These are phyloP conservation scores for Graphilbum sp. DNA, from an alignment of 2,329 filamentous ascomycete genomes.

Conservation along the genomic window DNA sequence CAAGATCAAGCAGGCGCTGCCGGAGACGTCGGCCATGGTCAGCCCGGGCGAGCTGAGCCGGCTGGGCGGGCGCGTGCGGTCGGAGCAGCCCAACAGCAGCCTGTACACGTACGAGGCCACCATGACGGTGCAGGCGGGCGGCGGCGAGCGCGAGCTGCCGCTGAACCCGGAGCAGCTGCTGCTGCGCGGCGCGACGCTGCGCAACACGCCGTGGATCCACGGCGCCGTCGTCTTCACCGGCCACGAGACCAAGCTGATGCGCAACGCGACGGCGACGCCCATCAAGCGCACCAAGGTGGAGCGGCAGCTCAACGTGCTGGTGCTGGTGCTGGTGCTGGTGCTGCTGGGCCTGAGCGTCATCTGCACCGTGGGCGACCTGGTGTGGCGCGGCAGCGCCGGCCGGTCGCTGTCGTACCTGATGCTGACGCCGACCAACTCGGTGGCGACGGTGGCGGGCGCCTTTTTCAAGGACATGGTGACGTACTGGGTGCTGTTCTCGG, in stretches of 20 bases:
- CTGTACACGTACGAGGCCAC: conserved; percentile 97
- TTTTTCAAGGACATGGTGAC: conserved; percentile 94
- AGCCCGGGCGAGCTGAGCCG: conserved; percentile 74
- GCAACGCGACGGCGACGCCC: conserved; percentile 89
- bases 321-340: conserved; percentile 75
- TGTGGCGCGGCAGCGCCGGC: conserved; percentile 51
- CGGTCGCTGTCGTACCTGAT: conserved; percentile 56
- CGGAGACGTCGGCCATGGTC: conserved; percentile 78
- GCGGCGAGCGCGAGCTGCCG: conserved; percentile 82
- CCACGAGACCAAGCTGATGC: conserved; percentile 97
- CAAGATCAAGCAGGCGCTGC: conserved; percentile 95
- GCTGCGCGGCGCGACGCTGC: conserved; percentile 77
- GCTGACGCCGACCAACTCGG: conserved; percentile 42
- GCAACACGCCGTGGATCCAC: conserved; percentile 95
- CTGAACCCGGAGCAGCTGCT: conserved; percentile 85
- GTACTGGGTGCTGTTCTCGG: conserved; percentile 96
- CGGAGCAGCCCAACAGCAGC: conserved; percentile 95
- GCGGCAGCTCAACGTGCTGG: conserved; percentile 81
- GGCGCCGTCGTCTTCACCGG: conserved; percentile 93
- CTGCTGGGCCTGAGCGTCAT: conserved; percentile 73
- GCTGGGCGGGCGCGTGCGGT: conserved; percentile 72
- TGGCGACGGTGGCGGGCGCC: conserved; percentile 45
- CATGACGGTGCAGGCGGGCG: conserved; percentile 64
- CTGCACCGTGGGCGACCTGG: conserved; percentile 79
- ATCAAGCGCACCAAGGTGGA: conserved; percentile 98